phyloP scores from a whole-genome alignment of 108 stramenopile genomes.

The Cyclostephanos tholiformis region DNA sequence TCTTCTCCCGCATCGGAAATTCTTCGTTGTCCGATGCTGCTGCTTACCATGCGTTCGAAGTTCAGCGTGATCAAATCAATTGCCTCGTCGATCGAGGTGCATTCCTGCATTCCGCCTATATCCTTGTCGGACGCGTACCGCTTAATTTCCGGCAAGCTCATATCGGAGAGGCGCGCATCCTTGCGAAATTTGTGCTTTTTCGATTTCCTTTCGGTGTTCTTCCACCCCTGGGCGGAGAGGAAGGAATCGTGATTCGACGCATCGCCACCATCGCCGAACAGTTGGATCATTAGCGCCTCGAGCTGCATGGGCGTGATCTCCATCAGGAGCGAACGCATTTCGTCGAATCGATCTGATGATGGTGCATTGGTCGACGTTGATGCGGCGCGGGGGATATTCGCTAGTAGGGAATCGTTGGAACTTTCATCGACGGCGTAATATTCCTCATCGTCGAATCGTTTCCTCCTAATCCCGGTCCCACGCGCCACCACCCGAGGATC shows the following conservation, averaged over 20 bases:
- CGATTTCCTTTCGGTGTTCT: slow-evolving; percentile 10
- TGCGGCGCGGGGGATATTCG: background rate
- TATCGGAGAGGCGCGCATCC: slow-evolving; percentile 29
- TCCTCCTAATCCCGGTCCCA: background rate
- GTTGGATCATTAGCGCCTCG: slow-evolving; percentile 33
- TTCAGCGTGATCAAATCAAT: slow-evolving; percentile 40
- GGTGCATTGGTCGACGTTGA: background rate
- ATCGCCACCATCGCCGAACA: slow-evolving; percentile 17
- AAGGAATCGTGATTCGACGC: background rate
- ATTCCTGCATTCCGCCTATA: slow-evolving; percentile 20
- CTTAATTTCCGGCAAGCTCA: slow-evolving; percentile 25
- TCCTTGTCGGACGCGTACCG: slow-evolving; percentile 22
- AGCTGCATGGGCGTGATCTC: slow-evolving; percentile 38
- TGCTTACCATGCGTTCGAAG: slow-evolving; percentile 40
- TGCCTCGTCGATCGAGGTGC: slow-evolving; percentile 21
- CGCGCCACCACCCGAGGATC: background rate
- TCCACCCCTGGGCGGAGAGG: slow-evolving; percentile 10
- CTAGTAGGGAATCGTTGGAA: background rate
- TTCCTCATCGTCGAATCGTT: background rate
- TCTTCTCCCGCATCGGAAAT: background rate
- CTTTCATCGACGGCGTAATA: background rate
- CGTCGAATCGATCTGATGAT: slow-evolving; percentile 31
- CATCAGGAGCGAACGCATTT: slow-evolving; percentile 37
- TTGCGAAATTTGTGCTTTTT: slow-evolving; percentile 24
- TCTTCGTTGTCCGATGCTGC: background rate